phyloP scores from a whole-genome alignment of 2,329 filamentous ascomycete species.

The Alternaria alternata region DNA sequence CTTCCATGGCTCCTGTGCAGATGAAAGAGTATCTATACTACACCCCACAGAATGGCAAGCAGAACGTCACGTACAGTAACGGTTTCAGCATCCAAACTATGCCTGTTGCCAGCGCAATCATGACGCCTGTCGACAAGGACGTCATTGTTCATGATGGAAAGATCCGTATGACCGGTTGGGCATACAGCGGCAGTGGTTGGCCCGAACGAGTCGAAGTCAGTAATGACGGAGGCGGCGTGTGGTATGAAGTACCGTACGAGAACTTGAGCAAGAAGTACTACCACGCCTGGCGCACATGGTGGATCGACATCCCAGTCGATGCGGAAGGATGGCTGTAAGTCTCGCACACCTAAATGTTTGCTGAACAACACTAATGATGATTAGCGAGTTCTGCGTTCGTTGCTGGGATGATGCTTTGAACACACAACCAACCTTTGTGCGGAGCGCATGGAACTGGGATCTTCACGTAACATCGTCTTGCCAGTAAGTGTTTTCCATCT shows the following conservation, averaged over 20 bases:
- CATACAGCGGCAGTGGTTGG: slow-evolving; percentile 56
- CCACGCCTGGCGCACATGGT: slow-evolving; percentile 72
- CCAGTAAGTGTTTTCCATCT: slow-evolving; percentile 50
- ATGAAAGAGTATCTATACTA: slow-evolving; percentile 74
- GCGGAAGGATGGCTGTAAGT: slow-evolving; percentile 55
- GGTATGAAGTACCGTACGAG: slow-evolving; percentile 69
- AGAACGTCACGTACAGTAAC: slow-evolving; percentile 66
- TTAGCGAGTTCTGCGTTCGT: slow-evolving; percentile 52
- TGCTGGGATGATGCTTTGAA: slow-evolving; percentile 59
- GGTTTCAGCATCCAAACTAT: slow-evolving; percentile 76
- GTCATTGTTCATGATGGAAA: slow-evolving; percentile 67
- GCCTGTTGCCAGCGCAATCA: slow-evolving; percentile 73
- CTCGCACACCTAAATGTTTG: background rate
- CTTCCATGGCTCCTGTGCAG: slow-evolving; percentile 68
- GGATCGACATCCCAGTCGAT: slow-evolving; percentile 66
- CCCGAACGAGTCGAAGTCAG: slow-evolving; percentile 70
- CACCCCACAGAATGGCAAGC: slow-evolving; percentile 72
- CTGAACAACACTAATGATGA: slow-evolving; percentile 1
- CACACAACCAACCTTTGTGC: slow-evolving; percentile 55
- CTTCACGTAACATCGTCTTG: slow-evolving; percentile 70
- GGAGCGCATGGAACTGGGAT: slow-evolving; percentile 67
- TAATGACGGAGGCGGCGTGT: slow-evolving; percentile 68
- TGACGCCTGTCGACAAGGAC: slow-evolving; percentile 68
- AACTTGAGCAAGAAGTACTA: slow-evolving; percentile 69
- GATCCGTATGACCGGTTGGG: slow-evolving; percentile 62